Percentiles rank a stretch among this genome's conserved stretches.
Evolutionary conservation across 2,329 filamentous ascomycete species (phyloP).

Genomic region (Cladosporium sp.): DNA sequence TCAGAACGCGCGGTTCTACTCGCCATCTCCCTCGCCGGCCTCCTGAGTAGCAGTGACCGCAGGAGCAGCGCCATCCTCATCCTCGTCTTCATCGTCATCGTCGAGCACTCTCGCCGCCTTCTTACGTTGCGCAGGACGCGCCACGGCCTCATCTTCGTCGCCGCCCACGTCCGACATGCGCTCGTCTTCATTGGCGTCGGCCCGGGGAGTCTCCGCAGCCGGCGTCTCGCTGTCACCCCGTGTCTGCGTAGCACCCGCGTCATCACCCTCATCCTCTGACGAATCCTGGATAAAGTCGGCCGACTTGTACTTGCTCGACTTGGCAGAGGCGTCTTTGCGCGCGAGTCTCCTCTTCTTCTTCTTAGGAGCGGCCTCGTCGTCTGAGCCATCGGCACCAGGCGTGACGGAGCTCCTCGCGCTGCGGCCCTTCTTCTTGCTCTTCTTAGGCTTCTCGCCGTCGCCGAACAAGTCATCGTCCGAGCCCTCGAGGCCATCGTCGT

Average conservation of each 20-base stretch:
- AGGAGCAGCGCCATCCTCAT: slow-evolving; percentile 25
- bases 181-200: slow-evolving; percentile 29
- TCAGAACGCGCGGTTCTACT: background rate
- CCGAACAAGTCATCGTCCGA: slow-evolving; percentile 28
- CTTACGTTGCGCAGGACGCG: slow-evolving; percentile 26
- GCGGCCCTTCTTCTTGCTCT: slow-evolving; percentile 59
- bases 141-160: slow-evolving; percentile 21
- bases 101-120: slow-evolving; percentile 36
- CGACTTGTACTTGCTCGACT: slow-evolving; percentile 72
- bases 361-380: slow-evolving; percentile 57
- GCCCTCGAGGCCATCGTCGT: slow-evolving; percentile 46
- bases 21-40: background rate
- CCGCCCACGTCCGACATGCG: slow-evolving; percentile 28
- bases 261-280: slow-evolving; percentile 55
- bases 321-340: slow-evolving; percentile 47
- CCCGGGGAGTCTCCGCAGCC: slow-evolving; percentile 30
- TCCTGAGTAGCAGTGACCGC: slow-evolving; percentile 7
- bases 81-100: slow-evolving; percentile 39
- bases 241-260: background rate
- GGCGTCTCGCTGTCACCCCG: slow-evolving; percentile 19
- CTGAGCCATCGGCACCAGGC: slow-evolving; percentile 43
- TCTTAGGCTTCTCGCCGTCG: slow-evolving; percentile 25
- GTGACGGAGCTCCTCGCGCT: slow-evolving; percentile 52
- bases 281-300: slow-evolving; percentile 80
- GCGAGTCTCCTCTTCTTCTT: slow-evolving; percentile 62